Evolutionary conservation across 1,139 yeast genomes (phyloP).

Genomic region (Candida labiduridarum): DNA sequence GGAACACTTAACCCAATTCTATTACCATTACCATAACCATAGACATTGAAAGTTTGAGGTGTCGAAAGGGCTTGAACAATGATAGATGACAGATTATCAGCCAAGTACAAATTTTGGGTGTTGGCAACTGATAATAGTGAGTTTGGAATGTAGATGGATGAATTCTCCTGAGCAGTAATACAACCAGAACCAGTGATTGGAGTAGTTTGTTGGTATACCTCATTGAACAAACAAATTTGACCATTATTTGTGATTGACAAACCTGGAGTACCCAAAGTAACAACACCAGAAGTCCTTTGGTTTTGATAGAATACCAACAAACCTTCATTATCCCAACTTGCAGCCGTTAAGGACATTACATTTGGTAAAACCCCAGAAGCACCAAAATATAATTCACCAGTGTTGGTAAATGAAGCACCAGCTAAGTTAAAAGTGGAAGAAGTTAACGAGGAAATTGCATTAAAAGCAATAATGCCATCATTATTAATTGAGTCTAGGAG

Average conservation of each 20-base stretch:
- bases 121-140: slow-evolving; percentile 18
- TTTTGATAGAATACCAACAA: slow-evolving; percentile 26
- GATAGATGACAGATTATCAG: slow-evolving; percentile 21
- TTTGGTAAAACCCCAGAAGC: slow-evolving; percentile 25
- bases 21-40: slow-evolving; percentile 37
- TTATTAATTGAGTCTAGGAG: slow-evolving; percentile 21
- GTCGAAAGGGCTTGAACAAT: slow-evolving; percentile 22
- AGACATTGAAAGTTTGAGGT: slow-evolving; percentile 27
- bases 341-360: slow-evolving; percentile 22
- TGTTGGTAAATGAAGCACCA: slow-evolving; percentile 25
- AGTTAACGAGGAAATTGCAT: slow-evolving; percentile 20
- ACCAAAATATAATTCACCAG: slow-evolving; percentile 32
- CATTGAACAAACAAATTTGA: slow-evolving; percentile 31
- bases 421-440: slow-evolving; percentile 23
- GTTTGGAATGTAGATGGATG: slow-evolving; percentile 25
- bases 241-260: slow-evolving; percentile 29
- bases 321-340: slow-evolving; percentile 30
- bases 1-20: slow-evolving; percentile 24
- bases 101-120: slow-evolving; percentile 27
- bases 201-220: slow-evolving; percentile 27
- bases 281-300: slow-evolving; percentile 21
- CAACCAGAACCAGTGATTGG: slow-evolving; percentile 33
- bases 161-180: slow-evolving; percentile 24
- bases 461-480: slow-evolving; percentile 26
- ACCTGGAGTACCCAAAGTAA: slow-evolving; percentile 24